Percentiles rank a stretch among this genome's conserved stretches.
phyloP scores from a whole-genome alignment of 2,329 filamentous ascomycete genomes.

The Aspergillaceae sp. region DNA sequence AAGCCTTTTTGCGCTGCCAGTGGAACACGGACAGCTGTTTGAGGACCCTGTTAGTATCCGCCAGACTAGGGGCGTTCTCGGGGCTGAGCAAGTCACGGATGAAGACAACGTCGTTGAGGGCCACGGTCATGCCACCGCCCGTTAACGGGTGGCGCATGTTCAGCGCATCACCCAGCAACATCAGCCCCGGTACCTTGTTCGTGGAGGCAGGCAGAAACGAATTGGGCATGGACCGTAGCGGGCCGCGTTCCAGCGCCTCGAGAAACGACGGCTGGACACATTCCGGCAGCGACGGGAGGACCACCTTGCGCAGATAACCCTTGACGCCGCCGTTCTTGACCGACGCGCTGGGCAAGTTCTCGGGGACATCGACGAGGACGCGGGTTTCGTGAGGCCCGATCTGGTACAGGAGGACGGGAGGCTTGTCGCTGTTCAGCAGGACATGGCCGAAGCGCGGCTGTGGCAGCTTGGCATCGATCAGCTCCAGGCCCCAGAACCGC shows the following conservation, averaged over 20 bases:
- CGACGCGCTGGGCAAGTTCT: slow-evolving; percentile 63
- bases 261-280: slow-evolving; percentile 64
- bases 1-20: slow-evolving; percentile 74
- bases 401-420: slow-evolving; percentile 87
- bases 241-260: slow-evolving; percentile 67
- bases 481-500: slow-evolving; percentile 88
- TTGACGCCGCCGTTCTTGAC: slow-evolving; percentile 72
- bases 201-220: slow-evolving; percentile 78
- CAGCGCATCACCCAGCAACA: slow-evolving; percentile 86
- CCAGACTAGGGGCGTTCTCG: slow-evolving; percentile 57
- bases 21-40: slow-evolving; percentile 68
- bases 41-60: slow-evolving; percentile 57
- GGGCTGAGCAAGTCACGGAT: slow-evolving; percentile 68
- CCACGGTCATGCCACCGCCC: slow-evolving; percentile 96
- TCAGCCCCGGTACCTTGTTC: slow-evolving; percentile 60
- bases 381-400: slow-evolving; percentile 93
- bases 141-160: slow-evolving; percentile 99
- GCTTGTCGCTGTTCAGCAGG: slow-evolving; percentile 60
- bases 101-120: slow-evolving; percentile 81
- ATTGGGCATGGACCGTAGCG: slow-evolving; percentile 89
- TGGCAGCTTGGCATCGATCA: slow-evolving; percentile 78
- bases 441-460: slow-evolving; percentile 74
- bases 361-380: slow-evolving; percentile 78
- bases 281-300: slow-evolving; percentile 68
- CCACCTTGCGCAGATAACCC: slow-evolving; percentile 68